Percentiles rank a stretch among this genome's conserved stretches.
phyloP scores from a whole-genome alignment of 176 grass and related monocot genomes.

The Phyllostachys edulis region DNA sequence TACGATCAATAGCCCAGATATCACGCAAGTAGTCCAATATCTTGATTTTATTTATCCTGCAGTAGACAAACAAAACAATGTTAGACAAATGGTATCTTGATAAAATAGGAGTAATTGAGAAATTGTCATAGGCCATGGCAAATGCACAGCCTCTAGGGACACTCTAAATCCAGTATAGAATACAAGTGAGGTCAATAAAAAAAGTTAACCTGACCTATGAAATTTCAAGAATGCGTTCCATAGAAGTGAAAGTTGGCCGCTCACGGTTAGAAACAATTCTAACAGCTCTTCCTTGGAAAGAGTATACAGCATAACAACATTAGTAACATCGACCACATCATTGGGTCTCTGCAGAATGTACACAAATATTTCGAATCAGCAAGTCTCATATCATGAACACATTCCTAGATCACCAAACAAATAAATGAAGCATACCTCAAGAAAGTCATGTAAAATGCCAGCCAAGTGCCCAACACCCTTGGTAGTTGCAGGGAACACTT shows the following conservation, averaged over 20 bases:
- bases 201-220: slow-evolving; percentile 61
- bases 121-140: background rate
- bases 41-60: slow-evolving; percentile 84
- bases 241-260: slow-evolving; percentile 80
- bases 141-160: background rate
- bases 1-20: slow-evolving; percentile 72
- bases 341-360: slow-evolving; percentile 62
- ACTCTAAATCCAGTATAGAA: background rate
- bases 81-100: slow-evolving; percentile 18
- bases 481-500: slow-evolving; percentile 53
- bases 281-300: slow-evolving; percentile 81
- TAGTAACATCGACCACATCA: slow-evolving; percentile 48
- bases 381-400: background rate
- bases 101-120: background rate
- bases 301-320: slow-evolving; percentile 74
- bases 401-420: slow-evolving; percentile 11
- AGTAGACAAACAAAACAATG: slow-evolving; percentile 14
- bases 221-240: slow-evolving; percentile 99
- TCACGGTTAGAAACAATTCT: slow-evolving; percentile 77
- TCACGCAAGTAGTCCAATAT: slow-evolving; percentile 82
- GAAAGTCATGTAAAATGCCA: slow-evolving; percentile 86
- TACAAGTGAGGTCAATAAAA: slow-evolving; percentile 30
- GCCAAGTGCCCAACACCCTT: slow-evolving; percentile 82
- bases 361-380: slow-evolving; percentile 35
- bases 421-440: slow-evolving; percentile 62